phyloP scores from a whole-genome alignment of 2,329 filamentous ascomycete species.

The Colletotrichum sp. region DNA sequence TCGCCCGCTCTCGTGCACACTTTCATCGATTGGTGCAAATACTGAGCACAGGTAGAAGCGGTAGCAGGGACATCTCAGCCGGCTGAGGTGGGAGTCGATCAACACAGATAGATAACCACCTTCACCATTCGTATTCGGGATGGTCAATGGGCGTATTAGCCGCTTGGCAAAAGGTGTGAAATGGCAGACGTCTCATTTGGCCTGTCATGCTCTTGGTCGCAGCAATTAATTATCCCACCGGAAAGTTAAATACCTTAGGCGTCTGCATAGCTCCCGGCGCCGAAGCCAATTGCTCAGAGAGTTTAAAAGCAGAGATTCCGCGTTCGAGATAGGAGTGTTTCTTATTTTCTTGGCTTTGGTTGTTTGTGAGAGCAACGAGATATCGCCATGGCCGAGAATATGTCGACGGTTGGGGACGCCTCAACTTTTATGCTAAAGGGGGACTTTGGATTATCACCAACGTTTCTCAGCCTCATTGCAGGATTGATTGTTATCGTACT shows the following conservation, averaged over 20 bases:
- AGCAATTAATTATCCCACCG: not conserved
- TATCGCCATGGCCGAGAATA: not conserved
- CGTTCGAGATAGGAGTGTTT: not conserved
- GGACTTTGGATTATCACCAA: not conserved
- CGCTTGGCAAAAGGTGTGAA: not conserved
- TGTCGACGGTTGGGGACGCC: not conserved
- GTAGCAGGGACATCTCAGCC: not conserved
- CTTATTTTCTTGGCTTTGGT: not conserved
- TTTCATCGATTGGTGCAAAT: not conserved
- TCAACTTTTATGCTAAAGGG: not conserved
- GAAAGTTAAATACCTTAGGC: not conserved
- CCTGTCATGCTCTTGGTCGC: not conserved
- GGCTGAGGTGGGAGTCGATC: not conserved
- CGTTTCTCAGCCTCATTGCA: not conserved
- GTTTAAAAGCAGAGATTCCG: not conserved
- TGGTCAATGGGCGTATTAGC: not conserved
- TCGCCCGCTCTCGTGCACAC: not conserved
- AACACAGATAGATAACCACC: not conserved
- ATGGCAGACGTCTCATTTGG: not conserved
- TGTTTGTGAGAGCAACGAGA: not conserved
- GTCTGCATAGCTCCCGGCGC: not conserved
- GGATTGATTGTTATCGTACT: not conserved
- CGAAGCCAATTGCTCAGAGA: not conserved
- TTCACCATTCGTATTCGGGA: not conserved
- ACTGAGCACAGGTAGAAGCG: not conserved